A percentile compares a stretch with the other conserved stretches of the same genome.
These are phyloP conservation scores for Zymoseptoria passerinii DNA, from an alignment of 2,329 filamentous ascomycete species.

Conservation along the genomic window DNA sequence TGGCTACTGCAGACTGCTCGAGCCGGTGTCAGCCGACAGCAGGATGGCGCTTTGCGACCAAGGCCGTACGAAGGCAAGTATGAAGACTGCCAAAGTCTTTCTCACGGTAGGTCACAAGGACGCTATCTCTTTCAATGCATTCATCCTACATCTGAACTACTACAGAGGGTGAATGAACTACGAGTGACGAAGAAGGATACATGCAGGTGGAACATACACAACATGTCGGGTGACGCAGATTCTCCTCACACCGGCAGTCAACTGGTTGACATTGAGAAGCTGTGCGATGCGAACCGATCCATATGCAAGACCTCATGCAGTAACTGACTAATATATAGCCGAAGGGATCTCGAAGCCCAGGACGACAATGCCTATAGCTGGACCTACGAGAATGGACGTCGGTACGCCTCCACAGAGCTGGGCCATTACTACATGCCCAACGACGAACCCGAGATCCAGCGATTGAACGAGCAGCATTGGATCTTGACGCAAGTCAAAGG, in stretches of 20 bases:
- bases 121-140: neutral
- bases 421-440: slow-evolving; percentile 22
- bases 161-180: neutral
- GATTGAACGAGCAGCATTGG: slow-evolving; percentile 20
- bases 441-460: slow-evolving; percentile 19
- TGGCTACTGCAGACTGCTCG: neutral
- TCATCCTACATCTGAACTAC: neutral
- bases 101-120: neutral
- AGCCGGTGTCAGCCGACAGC: neutral
- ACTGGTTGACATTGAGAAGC: slow-evolving; percentile 9
- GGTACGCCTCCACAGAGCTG: slow-evolving; percentile 18
- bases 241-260: neutral
- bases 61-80: neutral
- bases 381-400: slow-evolving; percentile 16
- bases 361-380: slow-evolving; percentile 8
- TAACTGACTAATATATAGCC: neutral
- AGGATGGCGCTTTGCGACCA: neutral
- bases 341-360: slow-evolving; percentile 1
- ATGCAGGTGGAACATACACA: neutral
- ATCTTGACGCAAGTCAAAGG: slow-evolving; percentile 16
- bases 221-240: neutral
- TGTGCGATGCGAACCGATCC: slow-evolving; percentile 1
- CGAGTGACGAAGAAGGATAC: no score
- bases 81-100: neutral
- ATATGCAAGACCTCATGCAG: neutral